These are phyloP conservation scores for Geotrichum cucujoidarum DNA, from an alignment of 1,139 yeast species.

Conservation along the genomic window DNA sequence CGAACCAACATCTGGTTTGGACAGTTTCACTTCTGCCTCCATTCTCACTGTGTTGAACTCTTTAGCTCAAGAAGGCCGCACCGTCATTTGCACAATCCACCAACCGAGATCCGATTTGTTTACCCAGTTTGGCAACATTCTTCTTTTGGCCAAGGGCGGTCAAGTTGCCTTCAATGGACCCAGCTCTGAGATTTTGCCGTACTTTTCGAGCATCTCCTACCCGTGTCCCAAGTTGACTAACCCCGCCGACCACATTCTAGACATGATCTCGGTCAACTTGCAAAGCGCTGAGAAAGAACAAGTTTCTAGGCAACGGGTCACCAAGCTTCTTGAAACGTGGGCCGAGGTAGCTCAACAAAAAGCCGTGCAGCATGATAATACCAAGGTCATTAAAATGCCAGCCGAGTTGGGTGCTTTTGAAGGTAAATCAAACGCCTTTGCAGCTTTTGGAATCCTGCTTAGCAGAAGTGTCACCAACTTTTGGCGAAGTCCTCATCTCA, in stretches of 20 bases:
- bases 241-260: constrained; percentile 69
- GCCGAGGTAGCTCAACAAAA: constrained; percentile 1
- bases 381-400: constrained; percentile 6
- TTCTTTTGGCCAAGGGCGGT: constrained; percentile 71
- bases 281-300: constrained; percentile 39
- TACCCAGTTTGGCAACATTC: constrained; percentile 57
- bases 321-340: constrained; percentile 33
- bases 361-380: neutral
- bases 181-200: constrained; percentile 41
- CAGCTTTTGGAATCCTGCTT: constrained; percentile 43
- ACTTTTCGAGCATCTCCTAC: constrained; percentile 47
- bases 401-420: constrained; percentile 21
- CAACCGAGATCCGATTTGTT: constrained; percentile 74
- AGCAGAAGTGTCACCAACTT: constrained; percentile 50
- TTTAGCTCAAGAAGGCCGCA: constrained; percentile 59
- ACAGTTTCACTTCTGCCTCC: constrained; percentile 71
- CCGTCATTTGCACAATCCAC: constrained; percentile 74
- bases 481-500: constrained; percentile 54
- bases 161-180: constrained; percentile 54
- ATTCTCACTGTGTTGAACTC: constrained; percentile 57
- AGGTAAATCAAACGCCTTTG: constrained; percentile 33
- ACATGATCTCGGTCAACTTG: constrained; percentile 51
- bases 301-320: constrained; percentile 38
- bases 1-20: constrained; percentile 88
- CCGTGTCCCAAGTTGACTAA: constrained; percentile 57